phyloP scores from a whole-genome alignment of 1,284 basidiomycete genomes.

The Pseudomicrostroma phylloplanum region DNA sequence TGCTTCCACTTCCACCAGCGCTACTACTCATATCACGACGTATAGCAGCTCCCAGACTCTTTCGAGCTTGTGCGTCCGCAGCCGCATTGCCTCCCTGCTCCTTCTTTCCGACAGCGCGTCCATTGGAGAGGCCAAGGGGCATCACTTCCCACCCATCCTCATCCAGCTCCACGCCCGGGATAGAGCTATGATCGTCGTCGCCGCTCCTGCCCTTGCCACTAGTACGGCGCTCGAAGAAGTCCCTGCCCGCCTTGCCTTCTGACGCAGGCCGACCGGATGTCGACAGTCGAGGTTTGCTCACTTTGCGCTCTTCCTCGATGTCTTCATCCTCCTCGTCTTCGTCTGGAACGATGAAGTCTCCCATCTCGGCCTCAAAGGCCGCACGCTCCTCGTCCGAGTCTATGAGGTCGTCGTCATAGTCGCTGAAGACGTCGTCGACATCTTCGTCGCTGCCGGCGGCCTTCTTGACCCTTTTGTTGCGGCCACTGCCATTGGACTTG shows the following conservation, averaged over 20 bases:
- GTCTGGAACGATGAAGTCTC: not conserved
- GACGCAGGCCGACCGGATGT: too few species aligned
- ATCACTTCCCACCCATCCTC: not conserved
- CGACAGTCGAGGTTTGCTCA: too few species aligned
- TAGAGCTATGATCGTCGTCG: too few species aligned
- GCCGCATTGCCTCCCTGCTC: not conserved
- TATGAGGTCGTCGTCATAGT: not conserved
- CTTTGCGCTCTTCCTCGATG: too few species aligned
- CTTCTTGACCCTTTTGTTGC: not conserved
- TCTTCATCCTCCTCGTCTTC: not conserved
- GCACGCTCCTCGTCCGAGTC: not conserved
- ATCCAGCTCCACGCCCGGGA: not conserved
- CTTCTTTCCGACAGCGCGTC: not conserved
- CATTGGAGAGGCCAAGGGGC: not conserved
- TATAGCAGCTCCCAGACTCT: not conserved
- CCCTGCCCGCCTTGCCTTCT: too few species aligned
- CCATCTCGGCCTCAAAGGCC: not conserved
- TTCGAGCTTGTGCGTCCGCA: not conserved
- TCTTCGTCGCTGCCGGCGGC: not conserved
- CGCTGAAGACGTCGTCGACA: not conserved
- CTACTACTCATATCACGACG: not conserved
- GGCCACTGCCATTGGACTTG: slow-evolving; percentile 1
- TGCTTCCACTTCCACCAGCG: not conserved
- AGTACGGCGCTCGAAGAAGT: too few species aligned
- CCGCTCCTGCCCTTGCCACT: too few species aligned